A percentile compares a stretch with the other conserved stretches of the same genome.
phyloP scores from a whole-genome alignment of 257 asterid species.

The Ophiorrhiza pumila region DNA sequence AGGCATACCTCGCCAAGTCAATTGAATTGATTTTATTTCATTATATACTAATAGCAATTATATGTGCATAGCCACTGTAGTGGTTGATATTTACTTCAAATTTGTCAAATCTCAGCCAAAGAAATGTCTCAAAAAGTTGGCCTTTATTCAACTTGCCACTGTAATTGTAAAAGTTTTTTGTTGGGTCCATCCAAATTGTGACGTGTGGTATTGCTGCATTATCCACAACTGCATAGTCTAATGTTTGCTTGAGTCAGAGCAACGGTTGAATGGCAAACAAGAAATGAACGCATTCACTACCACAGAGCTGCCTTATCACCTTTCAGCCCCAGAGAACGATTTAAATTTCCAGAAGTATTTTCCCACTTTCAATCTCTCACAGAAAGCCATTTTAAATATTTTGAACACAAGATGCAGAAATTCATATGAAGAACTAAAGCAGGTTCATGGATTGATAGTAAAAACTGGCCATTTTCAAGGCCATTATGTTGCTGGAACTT shows the following conservation, averaged over 20 bases:
- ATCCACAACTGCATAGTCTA: neutral
- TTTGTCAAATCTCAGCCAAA: too few species aligned
- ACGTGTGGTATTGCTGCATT: neutral
- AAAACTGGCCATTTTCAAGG: slow-evolving; percentile 44
- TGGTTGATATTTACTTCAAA: too few species aligned
- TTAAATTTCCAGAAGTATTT: slow-evolving; percentile 7
- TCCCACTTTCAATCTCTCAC: slow-evolving; percentile 17
- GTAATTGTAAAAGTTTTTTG: too few species aligned
- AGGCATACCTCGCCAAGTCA: too few species aligned
- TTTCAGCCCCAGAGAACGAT: slow-evolving; percentile 8
- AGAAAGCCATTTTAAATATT: slow-evolving; percentile 35
- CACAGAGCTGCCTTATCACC: slow-evolving; percentile 24
- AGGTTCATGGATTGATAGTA: slow-evolving; percentile 41
- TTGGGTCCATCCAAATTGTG: neutral
- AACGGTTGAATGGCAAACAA: neutral
- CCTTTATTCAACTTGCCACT: too few species aligned
- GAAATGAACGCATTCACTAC: neutral
- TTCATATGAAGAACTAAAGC: slow-evolving; percentile 36
- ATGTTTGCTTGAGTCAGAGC: neutral
- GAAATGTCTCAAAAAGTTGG: too few species aligned
- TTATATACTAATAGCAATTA: too few species aligned
- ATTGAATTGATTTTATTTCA: too few species aligned
- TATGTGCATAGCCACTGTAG: too few species aligned
- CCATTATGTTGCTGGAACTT: slow-evolving; percentile 43
- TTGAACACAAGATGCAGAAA: slow-evolving; percentile 37